Evolutionary conservation across 805 yeast genomes (phyloP), one percentile per base, ranked within the genome.

Genomic region (Nakazawaea ambrosiae): DNA sequence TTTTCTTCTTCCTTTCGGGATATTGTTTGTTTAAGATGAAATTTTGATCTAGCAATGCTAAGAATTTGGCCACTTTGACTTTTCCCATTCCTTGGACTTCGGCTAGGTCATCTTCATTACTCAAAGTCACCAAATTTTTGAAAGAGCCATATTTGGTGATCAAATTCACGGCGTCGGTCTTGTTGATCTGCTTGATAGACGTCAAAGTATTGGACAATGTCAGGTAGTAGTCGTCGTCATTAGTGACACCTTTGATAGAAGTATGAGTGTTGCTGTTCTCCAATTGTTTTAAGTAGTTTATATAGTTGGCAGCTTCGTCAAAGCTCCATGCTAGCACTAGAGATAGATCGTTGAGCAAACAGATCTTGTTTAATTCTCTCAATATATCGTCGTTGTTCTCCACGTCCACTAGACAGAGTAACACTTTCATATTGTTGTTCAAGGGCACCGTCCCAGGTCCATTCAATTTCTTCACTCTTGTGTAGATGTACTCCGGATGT

Each of bases 401-500:
- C 9, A 80, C 73, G 50, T 82, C 92, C 5, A 81, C 79, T 5
- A 80, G 77, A 23, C 74, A 71, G 31, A 82, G 54, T 19, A 82
- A 47, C 2, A 81, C 65, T n/a, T 81, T 66, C 32, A 72, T 57
- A 7, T 67, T 62, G 24, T 62, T 58, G 48, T 63, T 69, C 5
- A 49, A 30, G 37, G 60, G 45, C 42, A 45, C 36, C 22, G 39
- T 20, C 11, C 22, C 27, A 9, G 44, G 27, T 15, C 41, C 38
- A 3, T 51, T 41, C 19, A 61, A 41, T 37, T 47, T 58, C 31
- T 57, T 64, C 55, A 80, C 65, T 42, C 81, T 64, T 43, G 73
- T 73, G 57, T 73, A 70, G 3, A 84, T 68, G 48, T 84, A 83
- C 47, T 82, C 90, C 0, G 89, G 87, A 45, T 79, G 81, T 27